Evolutionary conservation across 148 eudicot genomes (phyloP).

Genomic region (Cornus suecica): DNA sequence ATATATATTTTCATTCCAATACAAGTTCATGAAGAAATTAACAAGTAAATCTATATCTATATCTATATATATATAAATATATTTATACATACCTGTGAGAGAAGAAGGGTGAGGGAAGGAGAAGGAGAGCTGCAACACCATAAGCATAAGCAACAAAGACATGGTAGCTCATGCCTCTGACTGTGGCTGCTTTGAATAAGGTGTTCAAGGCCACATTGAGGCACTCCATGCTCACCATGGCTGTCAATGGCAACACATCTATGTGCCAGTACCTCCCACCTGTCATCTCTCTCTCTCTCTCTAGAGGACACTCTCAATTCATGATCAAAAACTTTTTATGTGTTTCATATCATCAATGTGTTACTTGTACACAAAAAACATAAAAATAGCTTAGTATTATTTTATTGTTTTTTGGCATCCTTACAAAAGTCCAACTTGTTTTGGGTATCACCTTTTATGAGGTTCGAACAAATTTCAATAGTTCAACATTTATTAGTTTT

Average conservation of each 20-base stretch:
- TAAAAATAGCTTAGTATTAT: no score
- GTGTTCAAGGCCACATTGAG: slow-evolving; percentile 48
- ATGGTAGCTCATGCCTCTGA: slow-evolving; percentile 38
- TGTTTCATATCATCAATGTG: no score
- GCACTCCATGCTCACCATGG: slow-evolving; percentile 48
- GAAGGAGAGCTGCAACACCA: slow-evolving; percentile 45
- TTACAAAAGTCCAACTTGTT: no score
- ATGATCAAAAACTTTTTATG: no score
- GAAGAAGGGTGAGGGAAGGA: slow-evolving; percentile 53
- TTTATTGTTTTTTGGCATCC: no score
- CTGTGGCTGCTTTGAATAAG: slow-evolving; percentile 48
- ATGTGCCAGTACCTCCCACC: slow-evolving; percentile 21
- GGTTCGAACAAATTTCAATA: no score
- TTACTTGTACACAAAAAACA: no score
- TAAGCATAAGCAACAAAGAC: slow-evolving; percentile 48
- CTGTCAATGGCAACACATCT: slow-evolving; percentile 39
- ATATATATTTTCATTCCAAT: no score
- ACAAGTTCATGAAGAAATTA: not conserved
- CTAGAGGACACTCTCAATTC: no score
- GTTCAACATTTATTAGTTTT: no score
- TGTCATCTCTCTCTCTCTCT: slow-evolving; percentile 12
- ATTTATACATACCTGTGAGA: slow-evolving; percentile 23
- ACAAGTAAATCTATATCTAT: not conserved
- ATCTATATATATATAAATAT: not conserved
- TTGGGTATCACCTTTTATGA: no score